Evolutionary conservation across 164 flowering plant species (phyloP), one percentile per base, ranked within the genome.

Genomic region (Kingdonia uniflora): DNA sequence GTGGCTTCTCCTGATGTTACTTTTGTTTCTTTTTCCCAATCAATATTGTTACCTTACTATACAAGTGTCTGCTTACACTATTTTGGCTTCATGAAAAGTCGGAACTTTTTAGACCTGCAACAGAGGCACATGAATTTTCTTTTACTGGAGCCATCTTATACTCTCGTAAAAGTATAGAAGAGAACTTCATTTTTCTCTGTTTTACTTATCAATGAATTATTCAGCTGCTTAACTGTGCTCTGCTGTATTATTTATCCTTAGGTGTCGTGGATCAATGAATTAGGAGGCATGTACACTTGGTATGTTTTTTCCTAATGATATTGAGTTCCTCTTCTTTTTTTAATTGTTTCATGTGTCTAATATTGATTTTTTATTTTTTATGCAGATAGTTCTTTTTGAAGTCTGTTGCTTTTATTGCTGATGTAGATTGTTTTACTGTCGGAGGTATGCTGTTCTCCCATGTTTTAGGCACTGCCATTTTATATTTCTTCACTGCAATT

Each of bases 191-290:
- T 48, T 21, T 14, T 49, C 19, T 49, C 38, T 14, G 16, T 0
- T 11, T 23, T 46, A 2, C 26, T 15, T 15, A n/a, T 13, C 29
- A 24, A 6, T 42, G 14, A 22, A 26, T 2, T 35, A 19, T 5
- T 51, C 46, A 39, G 42, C 19, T 46, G 33, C 38, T 29, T 38
- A 0, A 14, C 38, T 11, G 14, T 26, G 21, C 13, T 56, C 39
- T 20, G 41, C 11, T 21, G 42, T 22, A 14, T 39, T 56, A 23
- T 45, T 54, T 50, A 35, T 52, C 19, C 57, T 57, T 68, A 86
- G 90, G 78, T 86, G 95, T 40, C 90, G 86, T 51, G 84, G 90
- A 52, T 86, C 95, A 57, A 57, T 86, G 73, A 86, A 86, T 63
- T 86, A 78, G 65, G 60, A 58, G 24, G 59, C 21, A 54, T 12